Evolutionary conservation across 768 basidiomycete genomes (phyloP).

Genomic region (Psilocybe azurescens): DNA sequence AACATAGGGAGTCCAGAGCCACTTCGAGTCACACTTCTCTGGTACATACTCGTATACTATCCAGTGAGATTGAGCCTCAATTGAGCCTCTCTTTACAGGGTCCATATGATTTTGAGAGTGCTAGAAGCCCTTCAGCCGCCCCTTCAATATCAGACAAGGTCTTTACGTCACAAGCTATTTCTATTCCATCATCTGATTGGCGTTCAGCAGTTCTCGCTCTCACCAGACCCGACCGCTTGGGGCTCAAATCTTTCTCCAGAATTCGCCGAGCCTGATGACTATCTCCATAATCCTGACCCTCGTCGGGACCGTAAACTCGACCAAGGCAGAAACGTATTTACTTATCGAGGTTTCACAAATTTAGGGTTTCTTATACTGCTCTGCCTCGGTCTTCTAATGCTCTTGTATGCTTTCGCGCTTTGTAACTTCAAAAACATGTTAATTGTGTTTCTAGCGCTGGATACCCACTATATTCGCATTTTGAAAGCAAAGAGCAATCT

Average conservation of each 20-base stretch:
- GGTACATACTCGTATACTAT: slow-evolving; percentile 34
- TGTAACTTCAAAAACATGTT: slow-evolving; percentile 5
- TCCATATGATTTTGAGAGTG: slow-evolving; percentile 17
- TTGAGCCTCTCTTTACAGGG: slow-evolving; percentile 10
- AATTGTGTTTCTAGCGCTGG: slow-evolving; percentile 50
- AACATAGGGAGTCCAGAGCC: slow-evolving; percentile 9
- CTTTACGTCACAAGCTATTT: slow-evolving; percentile 10
- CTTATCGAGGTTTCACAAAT: slow-evolving; percentile 73
- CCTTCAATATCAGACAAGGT: slow-evolving; percentile 67
- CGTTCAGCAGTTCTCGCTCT: slow-evolving; percentile 64
- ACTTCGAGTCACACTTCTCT: slow-evolving; percentile 43
- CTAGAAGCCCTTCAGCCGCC: slow-evolving; percentile 15
- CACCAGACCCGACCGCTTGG: slow-evolving; percentile 76
- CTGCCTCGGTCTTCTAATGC: slow-evolving; percentile 52
- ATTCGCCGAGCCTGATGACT: slow-evolving; percentile 67
- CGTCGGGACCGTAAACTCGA: slow-evolving; percentile 63
- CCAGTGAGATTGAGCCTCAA: background rate
- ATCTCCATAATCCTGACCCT: slow-evolving; percentile 77
- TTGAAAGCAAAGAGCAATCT: slow-evolving; percentile 48
- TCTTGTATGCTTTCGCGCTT: slow-evolving; percentile 55
- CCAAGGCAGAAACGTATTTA: slow-evolving; percentile 53
- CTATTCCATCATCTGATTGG: background rate
- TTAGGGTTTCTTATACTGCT: slow-evolving; percentile 69
- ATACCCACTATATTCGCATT: slow-evolving; percentile 66
- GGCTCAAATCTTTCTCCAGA: slow-evolving; percentile 67